Evolutionary conservation across 176 grass and related monocot genomes (phyloP).

Genomic region (Canna indica): DNA sequence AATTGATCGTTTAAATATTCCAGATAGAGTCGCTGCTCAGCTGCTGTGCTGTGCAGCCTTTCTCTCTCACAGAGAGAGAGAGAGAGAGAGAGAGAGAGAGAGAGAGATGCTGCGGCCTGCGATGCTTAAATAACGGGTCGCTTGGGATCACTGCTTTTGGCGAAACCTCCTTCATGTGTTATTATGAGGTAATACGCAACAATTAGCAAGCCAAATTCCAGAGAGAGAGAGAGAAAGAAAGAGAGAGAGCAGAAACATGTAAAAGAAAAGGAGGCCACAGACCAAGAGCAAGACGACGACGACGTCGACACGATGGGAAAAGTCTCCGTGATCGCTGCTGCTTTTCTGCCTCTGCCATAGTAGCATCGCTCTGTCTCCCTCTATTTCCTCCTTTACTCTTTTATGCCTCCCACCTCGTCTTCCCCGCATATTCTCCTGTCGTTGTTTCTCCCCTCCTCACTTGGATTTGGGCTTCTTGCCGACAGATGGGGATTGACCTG

Average conservation of each 20-base stretch:
- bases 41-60: too few relatives aligned
- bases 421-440: not conserved
- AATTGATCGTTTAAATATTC: too few relatives aligned
- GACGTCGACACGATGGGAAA: slow-evolving; percentile 6
- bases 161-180: too few relatives aligned
- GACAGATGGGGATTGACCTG: slow-evolving; percentile 45
- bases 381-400: not conserved
- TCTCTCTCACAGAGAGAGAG: too few relatives aligned
- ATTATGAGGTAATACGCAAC: too few relatives aligned
- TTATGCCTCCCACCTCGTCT: not conserved
- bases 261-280: too few relatives aligned
- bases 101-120: too few relatives aligned
- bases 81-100: too few relatives aligned
- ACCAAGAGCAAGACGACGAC: slow-evolving; percentile 8
- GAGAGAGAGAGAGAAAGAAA: not conserved
- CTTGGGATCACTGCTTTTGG: too few relatives aligned
- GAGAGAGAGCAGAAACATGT: not conserved
- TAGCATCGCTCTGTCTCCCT: too few relatives aligned
- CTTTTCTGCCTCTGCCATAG: slow-evolving; percentile 6
- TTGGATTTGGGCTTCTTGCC: not conserved
- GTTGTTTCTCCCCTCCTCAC: not conserved
- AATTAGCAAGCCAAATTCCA: not conserved
- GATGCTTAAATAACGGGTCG: too few relatives aligned
- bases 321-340: slow-evolving; percentile 3
- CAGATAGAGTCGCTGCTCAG: too few relatives aligned